These are phyloP conservation scores for Amauroascus verrucosus DNA, from an alignment of 2,329 filamentous ascomycete species.

Conservation along the genomic window DNA sequence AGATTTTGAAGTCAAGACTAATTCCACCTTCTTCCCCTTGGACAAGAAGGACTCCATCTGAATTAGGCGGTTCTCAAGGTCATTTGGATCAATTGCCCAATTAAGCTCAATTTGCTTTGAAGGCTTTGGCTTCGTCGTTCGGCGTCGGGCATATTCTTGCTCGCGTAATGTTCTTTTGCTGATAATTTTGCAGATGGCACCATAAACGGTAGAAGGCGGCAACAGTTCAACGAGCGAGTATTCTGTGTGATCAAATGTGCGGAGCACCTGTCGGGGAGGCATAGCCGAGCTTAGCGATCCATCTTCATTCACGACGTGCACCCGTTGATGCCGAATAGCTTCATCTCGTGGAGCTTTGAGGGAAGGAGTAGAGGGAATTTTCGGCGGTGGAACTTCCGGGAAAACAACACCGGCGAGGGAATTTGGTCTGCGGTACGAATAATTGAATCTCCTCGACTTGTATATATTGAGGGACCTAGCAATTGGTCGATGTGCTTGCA, in stretches of 20 bases:
- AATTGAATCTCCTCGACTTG: not conserved
- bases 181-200: slow-evolving; percentile 62
- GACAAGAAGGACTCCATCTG: slow-evolving; percentile 58
- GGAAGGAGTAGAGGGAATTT: slow-evolving; percentile 2
- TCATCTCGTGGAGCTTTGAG: slow-evolving; percentile 24
- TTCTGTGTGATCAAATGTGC: slow-evolving; percentile 39
- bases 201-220: slow-evolving; percentile 22
- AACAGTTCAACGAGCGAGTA: slow-evolving; percentile 45
- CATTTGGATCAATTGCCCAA: slow-evolving; percentile 71
- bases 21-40: slow-evolving; percentile 65
- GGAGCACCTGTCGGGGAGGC: slow-evolving; percentile 29
- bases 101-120: slow-evolving; percentile 77
- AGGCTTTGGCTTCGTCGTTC: slow-evolving; percentile 11
- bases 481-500: not conserved
- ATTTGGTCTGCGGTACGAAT: not conserved
- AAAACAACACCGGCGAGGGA: not conserved
- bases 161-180: slow-evolving; percentile 43
- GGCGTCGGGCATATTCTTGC: slow-evolving; percentile 16
- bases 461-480: not conserved
- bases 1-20: slow-evolving; percentile 59
- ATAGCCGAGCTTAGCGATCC: slow-evolving; percentile 25
- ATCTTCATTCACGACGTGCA: slow-evolving; percentile 30
- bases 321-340: slow-evolving; percentile 24
- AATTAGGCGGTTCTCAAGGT: slow-evolving; percentile 61
- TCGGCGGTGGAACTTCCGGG: no score